These are phyloP conservation scores for Pestalotiopsis fici DNA, from an alignment of 2,329 filamentous ascomycete genomes.

Conservation along the genomic window DNA sequence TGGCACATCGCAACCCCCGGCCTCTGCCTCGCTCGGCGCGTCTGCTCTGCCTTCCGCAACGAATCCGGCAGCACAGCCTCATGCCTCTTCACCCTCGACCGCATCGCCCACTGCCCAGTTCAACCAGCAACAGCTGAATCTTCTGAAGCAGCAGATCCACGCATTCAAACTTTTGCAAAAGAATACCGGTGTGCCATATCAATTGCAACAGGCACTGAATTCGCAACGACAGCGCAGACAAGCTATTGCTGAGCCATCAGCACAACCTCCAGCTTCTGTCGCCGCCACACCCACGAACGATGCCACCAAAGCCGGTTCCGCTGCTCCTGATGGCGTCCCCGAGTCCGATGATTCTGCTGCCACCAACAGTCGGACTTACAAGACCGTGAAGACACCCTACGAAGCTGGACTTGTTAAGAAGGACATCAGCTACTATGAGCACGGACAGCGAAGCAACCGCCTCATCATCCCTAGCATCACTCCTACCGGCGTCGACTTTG, in stretches of 20 bases:
- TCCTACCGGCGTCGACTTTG: conserved; percentile 84
- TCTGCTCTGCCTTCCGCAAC: conserved; percentile 39
- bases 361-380: conserved; percentile 58
- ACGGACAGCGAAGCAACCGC: conserved; percentile 74
- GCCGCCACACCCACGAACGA: conserved; percentile 41
- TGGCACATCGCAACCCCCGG: conserved; percentile 41
- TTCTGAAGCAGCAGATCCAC: conserved; percentile 82
- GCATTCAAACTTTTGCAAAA: conserved; percentile 91
- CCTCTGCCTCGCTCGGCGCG: conserved; percentile 35
- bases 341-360: conserved; percentile 28
- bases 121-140: conserved; percentile 74
- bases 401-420: conserved; percentile 52
- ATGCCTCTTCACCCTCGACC: conserved; percentile 33
- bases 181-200: conserved; percentile 77
- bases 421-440: conserved; percentile 77
- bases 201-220: conserved; percentile 83
- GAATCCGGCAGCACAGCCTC: conserved; percentile 25
- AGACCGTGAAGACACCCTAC: conserved; percentile 76
- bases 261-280: conserved; percentile 40
- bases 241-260: conserved; percentile 50
- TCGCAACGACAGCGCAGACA: conserved; percentile 69
- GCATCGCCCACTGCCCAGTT: conserved; percentile 55
- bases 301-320: conserved; percentile 33
- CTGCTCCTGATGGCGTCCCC: conserved; percentile 28
- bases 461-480: conserved; percentile 85